phyloP scores from a whole-genome alignment of 345 rosid species.

The Draba incana region DNA sequence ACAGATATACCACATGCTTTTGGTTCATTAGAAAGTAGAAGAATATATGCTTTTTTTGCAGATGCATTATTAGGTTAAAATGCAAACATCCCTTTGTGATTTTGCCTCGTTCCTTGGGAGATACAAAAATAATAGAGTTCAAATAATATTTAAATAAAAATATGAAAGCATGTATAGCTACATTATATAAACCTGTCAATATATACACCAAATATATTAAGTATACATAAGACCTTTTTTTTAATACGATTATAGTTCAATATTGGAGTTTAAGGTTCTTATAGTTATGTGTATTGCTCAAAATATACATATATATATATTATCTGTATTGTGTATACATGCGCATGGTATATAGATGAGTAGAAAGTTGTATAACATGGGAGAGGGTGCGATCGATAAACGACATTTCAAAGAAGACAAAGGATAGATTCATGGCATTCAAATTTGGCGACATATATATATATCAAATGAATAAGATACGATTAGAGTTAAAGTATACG shows the following conservation, averaged over 20 bases:
- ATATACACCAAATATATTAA: background rate
- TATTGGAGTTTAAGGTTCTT: constrained; percentile 12
- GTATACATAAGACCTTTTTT: background rate
- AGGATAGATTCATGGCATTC: constrained; percentile 37
- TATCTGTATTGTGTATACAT: background rate
- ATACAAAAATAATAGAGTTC: constrained; percentile 1
- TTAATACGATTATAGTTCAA: background rate
- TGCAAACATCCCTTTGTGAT: constrained; percentile 22
- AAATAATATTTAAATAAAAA: background rate
- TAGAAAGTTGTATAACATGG: constrained; percentile 8
- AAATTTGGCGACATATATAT: constrained; percentile 6
- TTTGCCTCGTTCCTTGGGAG: constrained; percentile 32
- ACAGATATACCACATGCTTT: constrained; percentile 50
- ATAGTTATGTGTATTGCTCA: background rate
- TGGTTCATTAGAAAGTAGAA: constrained; percentile 42
- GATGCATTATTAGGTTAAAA: constrained; percentile 39
- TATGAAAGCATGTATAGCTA: background rate
- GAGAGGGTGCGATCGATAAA: constrained; percentile 36
- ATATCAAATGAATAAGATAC: constrained; percentile 29
- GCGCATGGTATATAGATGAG: constrained; percentile 4
- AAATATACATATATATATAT: background rate
- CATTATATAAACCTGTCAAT: background rate
- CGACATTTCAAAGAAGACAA: constrained; percentile 47
- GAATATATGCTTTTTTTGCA: constrained; percentile 40
- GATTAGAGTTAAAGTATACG: constrained; percentile 44